A percentile compares a stretch with the other conserved stretches of the same genome.
phyloP scores from a whole-genome alignment of 2,329 filamentous ascomycete genomes.

The Biscogniauxia mediterranea region DNA sequence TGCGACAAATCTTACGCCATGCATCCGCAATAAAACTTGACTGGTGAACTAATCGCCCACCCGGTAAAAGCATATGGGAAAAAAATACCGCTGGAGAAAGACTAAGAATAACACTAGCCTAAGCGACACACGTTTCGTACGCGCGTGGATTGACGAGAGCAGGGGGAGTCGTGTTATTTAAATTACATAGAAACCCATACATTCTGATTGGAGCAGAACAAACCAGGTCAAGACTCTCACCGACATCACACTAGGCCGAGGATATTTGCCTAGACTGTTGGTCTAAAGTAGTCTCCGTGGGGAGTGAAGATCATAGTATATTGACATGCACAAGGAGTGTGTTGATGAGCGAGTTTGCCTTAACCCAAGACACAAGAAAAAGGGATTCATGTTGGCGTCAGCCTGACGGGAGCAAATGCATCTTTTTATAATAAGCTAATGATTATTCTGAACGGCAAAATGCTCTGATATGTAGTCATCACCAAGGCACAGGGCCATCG shows the following conservation, averaged over 20 bases:
- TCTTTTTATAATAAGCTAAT: not conserved
- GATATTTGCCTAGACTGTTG: not conserved
- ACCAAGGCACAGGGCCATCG: constrained; percentile 17
- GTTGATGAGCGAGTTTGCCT: too few species aligned
- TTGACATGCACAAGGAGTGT: too few species aligned
- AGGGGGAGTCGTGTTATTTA: not conserved
- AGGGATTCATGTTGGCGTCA: not conserved
- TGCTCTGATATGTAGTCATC: not conserved
- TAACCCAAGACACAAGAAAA: not conserved
- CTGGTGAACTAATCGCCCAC: not conserved
- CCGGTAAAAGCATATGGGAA: not conserved
- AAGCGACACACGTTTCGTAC: not conserved
- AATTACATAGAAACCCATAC: not conserved
- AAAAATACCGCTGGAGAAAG: not conserved
- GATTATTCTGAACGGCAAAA: not conserved
- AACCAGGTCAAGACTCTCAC: not conserved
- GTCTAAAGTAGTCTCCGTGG: not conserved
- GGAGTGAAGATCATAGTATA: not conserved
- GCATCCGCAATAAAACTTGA: not conserved
- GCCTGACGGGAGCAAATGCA: not conserved
- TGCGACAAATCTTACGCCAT: not conserved
- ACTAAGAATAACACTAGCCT: not conserved
- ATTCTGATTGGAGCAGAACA: not conserved
- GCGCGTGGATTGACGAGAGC: not conserved
- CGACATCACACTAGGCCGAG: not conserved